A percentile compares a stretch with the other conserved stretches of the same genome.
Evolutionary conservation across 805 yeast species (phyloP).

Genomic region (Schizosaccharomyces lindneri): DNA sequence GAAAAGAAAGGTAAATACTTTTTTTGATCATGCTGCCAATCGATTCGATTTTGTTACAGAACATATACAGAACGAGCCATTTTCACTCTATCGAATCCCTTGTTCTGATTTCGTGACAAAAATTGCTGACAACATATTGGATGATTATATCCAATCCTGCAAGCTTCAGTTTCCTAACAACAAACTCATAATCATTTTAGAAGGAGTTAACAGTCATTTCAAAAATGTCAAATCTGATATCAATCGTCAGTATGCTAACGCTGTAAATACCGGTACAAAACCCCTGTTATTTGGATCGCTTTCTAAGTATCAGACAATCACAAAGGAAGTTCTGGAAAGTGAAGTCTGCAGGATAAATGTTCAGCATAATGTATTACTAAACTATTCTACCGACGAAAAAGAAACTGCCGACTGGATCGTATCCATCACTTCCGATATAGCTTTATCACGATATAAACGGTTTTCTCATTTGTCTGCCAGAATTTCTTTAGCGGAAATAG

Average conservation of each 20-base stretch:
- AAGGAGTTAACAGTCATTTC: slow-evolving; percentile 5
- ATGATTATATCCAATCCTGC: neutral
- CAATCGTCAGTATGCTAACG: slow-evolving; percentile 5
- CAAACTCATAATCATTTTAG: slow-evolving; percentile 6
- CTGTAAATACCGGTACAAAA: slow-evolving; percentile 2
- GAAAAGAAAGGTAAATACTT: slow-evolving; percentile 6
- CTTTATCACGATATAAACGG: slow-evolving; percentile 6
- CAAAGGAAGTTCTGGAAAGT: slow-evolving; percentile 4
- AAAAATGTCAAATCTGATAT: slow-evolving; percentile 1
- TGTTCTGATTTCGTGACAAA: slow-evolving; percentile 5
- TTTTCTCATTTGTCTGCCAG: slow-evolving; percentile 1
- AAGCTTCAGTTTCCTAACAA: slow-evolving; percentile 2
- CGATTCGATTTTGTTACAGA: slow-evolving; percentile 7
- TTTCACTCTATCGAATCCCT: slow-evolving; percentile 3
- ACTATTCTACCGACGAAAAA: slow-evolving; percentile 4
- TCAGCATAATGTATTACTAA: slow-evolving; percentile 4
- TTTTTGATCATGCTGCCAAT: slow-evolving; percentile 4
- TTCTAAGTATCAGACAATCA: neutral
- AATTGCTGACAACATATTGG: slow-evolving; percentile 4
- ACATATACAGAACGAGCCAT: slow-evolving; percentile 5
- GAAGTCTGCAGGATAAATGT: slow-evolving; percentile 6
- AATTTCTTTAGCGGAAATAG: slow-evolving; percentile 6
- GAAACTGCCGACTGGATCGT: slow-evolving; percentile 9
- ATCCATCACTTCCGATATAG: slow-evolving; percentile 7
- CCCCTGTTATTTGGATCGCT: neutral